These are phyloP conservation scores for Puccinia coronata DNA, from an alignment of 1,284 basidiomycete species.

Conservation along the genomic window DNA sequence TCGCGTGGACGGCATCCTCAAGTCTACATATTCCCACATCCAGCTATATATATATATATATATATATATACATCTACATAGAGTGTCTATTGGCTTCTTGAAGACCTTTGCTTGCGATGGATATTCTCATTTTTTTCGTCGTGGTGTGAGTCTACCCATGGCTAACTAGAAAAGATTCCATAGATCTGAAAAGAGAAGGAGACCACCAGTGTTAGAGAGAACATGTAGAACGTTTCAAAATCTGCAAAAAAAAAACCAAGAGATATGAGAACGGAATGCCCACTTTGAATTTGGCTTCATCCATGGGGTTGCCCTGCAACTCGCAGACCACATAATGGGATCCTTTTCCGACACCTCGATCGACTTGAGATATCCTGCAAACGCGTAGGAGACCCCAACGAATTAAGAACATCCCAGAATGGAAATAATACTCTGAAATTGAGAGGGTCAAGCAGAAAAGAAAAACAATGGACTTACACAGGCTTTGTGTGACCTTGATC, in stretches of 20 bases:
- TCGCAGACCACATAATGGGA: slow-evolving; percentile 83
- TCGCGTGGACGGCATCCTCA: background rate
- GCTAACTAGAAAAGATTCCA: slow-evolving; percentile 43
- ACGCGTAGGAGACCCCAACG: background rate
- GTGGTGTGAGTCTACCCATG: background rate
- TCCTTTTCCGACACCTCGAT: slow-evolving; percentile 72
- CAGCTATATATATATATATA: background rate
- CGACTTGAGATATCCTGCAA: slow-evolving; percentile 63
- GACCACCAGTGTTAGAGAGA: background rate
- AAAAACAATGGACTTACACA: slow-evolving; percentile 57
- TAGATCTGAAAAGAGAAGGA: slow-evolving; percentile 37
- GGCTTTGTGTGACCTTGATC: slow-evolving; percentile 61
- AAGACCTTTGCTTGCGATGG: background rate
- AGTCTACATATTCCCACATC: background rate
- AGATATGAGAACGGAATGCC: background rate
- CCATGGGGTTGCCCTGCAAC: slow-evolving; percentile 58
- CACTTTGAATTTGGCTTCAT: slow-evolving; percentile 47
- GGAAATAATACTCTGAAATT: too few species aligned
- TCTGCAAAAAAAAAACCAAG: background rate
- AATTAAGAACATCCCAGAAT: background rate
- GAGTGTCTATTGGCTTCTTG: background rate
- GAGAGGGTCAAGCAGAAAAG: too few species aligned
- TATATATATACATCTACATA: background rate
- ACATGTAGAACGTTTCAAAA: background rate
- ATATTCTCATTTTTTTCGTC: background rate